phyloP scores from a whole-genome alignment of 2,329 filamentous ascomycete genomes.

The Neofusicoccum parvum region DNA sequence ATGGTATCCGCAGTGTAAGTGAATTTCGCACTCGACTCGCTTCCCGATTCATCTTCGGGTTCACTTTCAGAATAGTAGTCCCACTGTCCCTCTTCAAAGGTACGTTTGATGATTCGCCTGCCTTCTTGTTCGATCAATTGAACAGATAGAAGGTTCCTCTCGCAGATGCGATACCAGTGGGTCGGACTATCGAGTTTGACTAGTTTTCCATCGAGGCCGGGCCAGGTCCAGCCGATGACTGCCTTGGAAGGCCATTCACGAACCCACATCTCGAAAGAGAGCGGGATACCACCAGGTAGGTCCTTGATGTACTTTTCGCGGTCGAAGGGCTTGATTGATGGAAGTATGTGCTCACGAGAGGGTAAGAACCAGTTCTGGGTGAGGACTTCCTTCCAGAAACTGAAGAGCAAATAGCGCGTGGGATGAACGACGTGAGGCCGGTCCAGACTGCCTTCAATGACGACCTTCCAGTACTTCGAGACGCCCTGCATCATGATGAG shows the following conservation, averaged over 20 bases:
- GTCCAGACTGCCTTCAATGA: neutral
- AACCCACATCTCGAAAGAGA: slow-evolving; percentile 1
- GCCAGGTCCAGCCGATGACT: slow-evolving; percentile 2
- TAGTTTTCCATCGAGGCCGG: neutral
- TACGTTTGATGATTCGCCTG: too few species aligned
- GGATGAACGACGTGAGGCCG: neutral
- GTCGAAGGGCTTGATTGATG: neutral
- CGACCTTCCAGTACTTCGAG: neutral
- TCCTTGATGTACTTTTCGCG: neutral
- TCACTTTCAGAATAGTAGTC: too few species aligned
- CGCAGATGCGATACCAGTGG: neutral
- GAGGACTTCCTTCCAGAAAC: neutral
- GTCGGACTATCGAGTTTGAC: neutral
- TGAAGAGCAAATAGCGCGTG: neutral
- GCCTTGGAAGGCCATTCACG: slow-evolving; percentile 2
- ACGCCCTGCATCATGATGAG: neutral
- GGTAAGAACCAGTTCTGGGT: neutral
- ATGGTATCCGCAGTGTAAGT: too few species aligned
- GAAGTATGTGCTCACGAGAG: neutral
- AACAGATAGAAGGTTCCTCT: too few species aligned
- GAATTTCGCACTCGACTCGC: too few species aligned
- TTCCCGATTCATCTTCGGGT: too few species aligned
- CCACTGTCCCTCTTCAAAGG: too few species aligned
- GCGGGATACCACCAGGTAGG: neutral
- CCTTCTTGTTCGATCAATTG: too few species aligned